phyloP scores from a whole-genome alignment of 192 early-diverging fungal genomes.

The Radiomyces spectabilis region DNA sequence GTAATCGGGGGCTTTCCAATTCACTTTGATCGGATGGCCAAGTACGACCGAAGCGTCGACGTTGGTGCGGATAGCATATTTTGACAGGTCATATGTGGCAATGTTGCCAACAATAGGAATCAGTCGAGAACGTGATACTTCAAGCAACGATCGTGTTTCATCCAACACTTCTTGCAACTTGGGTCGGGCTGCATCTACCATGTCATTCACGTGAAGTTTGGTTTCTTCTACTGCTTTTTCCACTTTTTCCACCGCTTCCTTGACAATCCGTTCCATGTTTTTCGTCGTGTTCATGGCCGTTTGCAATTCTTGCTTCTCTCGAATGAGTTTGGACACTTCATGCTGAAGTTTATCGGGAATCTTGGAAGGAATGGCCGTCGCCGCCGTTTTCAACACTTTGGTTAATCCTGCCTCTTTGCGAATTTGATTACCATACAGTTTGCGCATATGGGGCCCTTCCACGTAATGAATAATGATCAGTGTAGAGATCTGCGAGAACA shows the following conservation, averaged over 20 bases:
- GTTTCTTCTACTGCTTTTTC: constrained; percentile 57
- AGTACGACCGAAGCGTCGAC: constrained; percentile 56
- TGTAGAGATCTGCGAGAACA: constrained; percentile 76
- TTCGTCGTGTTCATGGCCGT: constrained; percentile 3
- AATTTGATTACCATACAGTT: constrained; percentile 80
- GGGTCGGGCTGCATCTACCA: constrained; percentile 36
- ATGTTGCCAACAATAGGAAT: constrained; percentile 30
- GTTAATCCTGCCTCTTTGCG: constrained; percentile 75
- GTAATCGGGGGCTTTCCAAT: constrained; percentile 62
- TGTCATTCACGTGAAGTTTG: constrained; percentile 15
- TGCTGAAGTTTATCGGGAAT: constrained; percentile 34
- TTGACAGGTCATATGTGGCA: constrained; percentile 30
- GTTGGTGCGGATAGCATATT: constrained; percentile 38
- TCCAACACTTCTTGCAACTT: constrained; percentile 32
- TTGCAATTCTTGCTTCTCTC: constrained; percentile 36
- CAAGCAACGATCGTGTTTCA: constrained; percentile 28
- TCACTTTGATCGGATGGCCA: constrained; percentile 70
- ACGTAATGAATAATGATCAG: constrained; percentile 81
- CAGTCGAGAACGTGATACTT: constrained; percentile 25
- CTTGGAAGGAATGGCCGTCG: constrained; percentile 45
- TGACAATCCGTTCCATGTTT: constrained; percentile 38
- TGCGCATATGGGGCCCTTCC: constrained; percentile 83
- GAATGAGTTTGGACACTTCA: constrained; percentile 31
- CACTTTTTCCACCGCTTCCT: constrained; percentile 39
- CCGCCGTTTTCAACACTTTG: constrained; percentile 52